Evolutionary conservation across 1,284 basidiomycete species (phyloP).

Genomic region (Fomitopsis pinicola): DNA sequence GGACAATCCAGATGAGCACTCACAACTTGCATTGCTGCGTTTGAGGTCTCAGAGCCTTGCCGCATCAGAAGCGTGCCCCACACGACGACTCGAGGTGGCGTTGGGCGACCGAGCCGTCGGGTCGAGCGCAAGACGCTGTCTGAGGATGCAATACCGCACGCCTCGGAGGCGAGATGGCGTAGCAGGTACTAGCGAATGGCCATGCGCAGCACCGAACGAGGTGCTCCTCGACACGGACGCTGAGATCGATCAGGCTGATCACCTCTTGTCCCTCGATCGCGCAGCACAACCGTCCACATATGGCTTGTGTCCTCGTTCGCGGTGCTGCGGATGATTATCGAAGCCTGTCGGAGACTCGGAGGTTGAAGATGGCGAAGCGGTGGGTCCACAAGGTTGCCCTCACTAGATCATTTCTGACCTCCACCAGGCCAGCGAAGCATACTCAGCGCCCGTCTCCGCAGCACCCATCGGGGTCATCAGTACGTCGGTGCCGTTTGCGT

Average conservation of each 20-base stretch:
- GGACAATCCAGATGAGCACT: background rate
- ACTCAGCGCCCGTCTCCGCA: background rate
- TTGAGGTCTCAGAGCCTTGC: background rate
- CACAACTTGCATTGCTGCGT: background rate
- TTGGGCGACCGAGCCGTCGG: no score
- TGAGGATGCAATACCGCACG: background rate
- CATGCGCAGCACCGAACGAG: background rate
- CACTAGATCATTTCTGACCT: background rate
- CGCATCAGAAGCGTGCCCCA: background rate
- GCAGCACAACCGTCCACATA: background rate
- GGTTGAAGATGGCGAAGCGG: background rate
- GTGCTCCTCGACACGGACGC: background rate
- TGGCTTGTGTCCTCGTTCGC: background rate
- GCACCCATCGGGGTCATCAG: background rate
- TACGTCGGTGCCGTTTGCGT: background rate
- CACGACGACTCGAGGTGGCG: background rate
- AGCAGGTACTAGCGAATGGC: background rate
- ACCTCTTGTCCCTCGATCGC: background rate
- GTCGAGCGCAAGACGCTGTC: background rate
- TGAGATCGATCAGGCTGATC: slow-evolving; percentile 1
- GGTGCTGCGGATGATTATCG: background rate
- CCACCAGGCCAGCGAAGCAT: background rate
- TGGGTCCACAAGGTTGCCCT: background rate
- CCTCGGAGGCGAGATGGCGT: background rate
- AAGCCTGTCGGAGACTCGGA: background rate